Evolutionary conservation across 2,329 filamentous ascomycete species (phyloP).

Genomic region (Davidsoniella virescens): DNA sequence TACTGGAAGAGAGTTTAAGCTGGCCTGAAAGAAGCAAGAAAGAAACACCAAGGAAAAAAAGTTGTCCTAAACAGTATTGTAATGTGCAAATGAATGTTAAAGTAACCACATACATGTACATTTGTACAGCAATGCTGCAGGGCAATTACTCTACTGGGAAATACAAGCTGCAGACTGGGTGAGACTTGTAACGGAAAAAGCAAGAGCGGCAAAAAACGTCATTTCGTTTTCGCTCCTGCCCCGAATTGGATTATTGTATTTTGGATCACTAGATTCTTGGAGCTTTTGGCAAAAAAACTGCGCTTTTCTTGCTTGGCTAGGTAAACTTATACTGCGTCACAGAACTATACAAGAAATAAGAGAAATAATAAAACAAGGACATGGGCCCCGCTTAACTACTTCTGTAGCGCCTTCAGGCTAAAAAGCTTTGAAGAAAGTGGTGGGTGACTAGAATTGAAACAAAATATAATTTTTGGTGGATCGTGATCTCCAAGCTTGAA

Average conservation of each 20-base stretch:
- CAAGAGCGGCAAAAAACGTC: too few relatives aligned
- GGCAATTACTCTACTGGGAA: too few relatives aligned
- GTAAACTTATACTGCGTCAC: background rate
- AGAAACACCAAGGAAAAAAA: background rate
- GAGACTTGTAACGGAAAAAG: too few relatives aligned
- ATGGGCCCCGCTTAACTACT: background rate
- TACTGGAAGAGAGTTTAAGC: conserved; percentile 1
- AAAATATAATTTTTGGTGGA: background rate
- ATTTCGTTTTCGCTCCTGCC: too few relatives aligned
- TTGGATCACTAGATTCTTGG: background rate
- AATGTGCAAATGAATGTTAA: too few relatives aligned
- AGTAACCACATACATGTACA: too few relatives aligned
- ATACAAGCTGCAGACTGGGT: too few relatives aligned
- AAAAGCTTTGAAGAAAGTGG: background rate
- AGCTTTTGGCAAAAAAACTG: too few relatives aligned
- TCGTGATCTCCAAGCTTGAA: background rate
- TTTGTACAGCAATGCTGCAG: too few relatives aligned
- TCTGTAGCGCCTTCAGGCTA: background rate
- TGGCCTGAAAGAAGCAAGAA: background rate
- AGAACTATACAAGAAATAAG: background rate
- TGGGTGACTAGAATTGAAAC: background rate
- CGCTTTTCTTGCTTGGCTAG: too few relatives aligned
- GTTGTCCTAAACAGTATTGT: too few relatives aligned
- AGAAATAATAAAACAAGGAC: background rate
- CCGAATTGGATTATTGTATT: background rate